These are phyloP conservation scores for Linnemannia elongata DNA, from an alignment of 192 early-diverging fungal genomes.

Conservation along the genomic window DNA sequence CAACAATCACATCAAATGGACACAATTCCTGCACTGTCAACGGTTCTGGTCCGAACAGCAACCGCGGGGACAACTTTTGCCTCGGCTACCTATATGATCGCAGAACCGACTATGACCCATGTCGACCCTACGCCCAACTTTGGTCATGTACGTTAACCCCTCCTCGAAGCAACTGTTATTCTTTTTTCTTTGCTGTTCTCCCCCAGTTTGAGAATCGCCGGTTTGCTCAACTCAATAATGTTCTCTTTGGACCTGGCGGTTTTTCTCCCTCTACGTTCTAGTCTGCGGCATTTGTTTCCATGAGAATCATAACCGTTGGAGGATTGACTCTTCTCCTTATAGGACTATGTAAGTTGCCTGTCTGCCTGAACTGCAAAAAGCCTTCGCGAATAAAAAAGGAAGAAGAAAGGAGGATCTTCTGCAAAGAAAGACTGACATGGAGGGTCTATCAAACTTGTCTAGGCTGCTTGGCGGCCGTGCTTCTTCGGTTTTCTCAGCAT, in stretches of 20 bases:
- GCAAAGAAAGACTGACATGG: background rate
- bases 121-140: background rate
- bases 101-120: slow-evolving; percentile 31
- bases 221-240: background rate
- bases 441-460: background rate
- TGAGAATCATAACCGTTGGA: slow-evolving; percentile 25
- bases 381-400: too few species aligned
- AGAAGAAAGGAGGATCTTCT: too few species aligned
- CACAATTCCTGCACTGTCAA: background rate
- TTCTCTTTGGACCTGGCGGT: background rate
- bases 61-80: background rate
- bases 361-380: background rate
- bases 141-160: background rate
- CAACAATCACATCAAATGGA: background rate
- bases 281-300: slow-evolving; percentile 26
- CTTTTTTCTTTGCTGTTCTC: background rate
- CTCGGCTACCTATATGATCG: slow-evolving; percentile 18
- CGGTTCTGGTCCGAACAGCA: background rate
- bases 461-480: slow-evolving; percentile 31
- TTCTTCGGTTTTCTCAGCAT: slow-evolving; percentile 17
- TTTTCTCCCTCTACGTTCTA: background rate
- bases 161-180: background rate
- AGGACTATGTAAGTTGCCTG: slow-evolving; percentile 21
- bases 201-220: background rate
- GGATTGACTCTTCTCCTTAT: slow-evolving; percentile 29